phyloP scores from a whole-genome alignment of 805 yeast genomes.

The Helenozyma baotianmanensis region DNA sequence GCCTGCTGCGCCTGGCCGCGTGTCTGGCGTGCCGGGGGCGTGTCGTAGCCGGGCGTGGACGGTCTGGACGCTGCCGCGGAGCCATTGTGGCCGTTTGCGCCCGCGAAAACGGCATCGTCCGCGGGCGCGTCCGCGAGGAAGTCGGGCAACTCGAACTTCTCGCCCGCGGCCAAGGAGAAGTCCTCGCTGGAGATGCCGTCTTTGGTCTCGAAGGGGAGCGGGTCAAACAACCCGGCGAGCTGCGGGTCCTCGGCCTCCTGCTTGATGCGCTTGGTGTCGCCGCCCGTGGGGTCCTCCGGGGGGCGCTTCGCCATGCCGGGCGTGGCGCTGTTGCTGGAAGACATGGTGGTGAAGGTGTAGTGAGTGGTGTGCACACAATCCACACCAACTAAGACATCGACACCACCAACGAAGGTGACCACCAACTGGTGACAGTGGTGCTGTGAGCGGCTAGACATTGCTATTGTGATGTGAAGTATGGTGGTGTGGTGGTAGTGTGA shows the following conservation, averaged over 20 bases:
- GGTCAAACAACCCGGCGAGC: conserved; percentile 15
- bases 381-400: too few relatives aligned
- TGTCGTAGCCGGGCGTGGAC: background rate
- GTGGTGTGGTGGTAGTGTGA: too few relatives aligned
- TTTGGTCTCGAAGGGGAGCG: conserved; percentile 15
- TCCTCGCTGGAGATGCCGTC: conserved; percentile 5
- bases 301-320: conserved; percentile 10
- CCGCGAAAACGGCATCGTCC: too few relatives aligned
- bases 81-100: background rate
- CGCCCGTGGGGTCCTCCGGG: conserved; percentile 5
- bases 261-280: conserved; percentile 8
- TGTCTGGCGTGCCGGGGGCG: background rate
- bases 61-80: background rate
- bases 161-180: conserved; percentile 7
- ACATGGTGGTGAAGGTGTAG: background rate
- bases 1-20: background rate
- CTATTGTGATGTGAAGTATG: too few relatives aligned
- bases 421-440: too few relatives aligned
- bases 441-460: too few relatives aligned
- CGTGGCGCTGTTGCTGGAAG: conserved; percentile 5
- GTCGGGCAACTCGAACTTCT: conserved; percentile 12
- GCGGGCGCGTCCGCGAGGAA: conserved; percentile 10
- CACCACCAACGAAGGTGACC: too few relatives aligned
- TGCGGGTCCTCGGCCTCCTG: conserved; percentile 10
- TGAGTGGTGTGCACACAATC: too few relatives aligned